Evolutionary conservation across 179 eudicot species (phyloP), one percentile per base, ranked within the genome.

Genomic region (Silene coronaria): DNA sequence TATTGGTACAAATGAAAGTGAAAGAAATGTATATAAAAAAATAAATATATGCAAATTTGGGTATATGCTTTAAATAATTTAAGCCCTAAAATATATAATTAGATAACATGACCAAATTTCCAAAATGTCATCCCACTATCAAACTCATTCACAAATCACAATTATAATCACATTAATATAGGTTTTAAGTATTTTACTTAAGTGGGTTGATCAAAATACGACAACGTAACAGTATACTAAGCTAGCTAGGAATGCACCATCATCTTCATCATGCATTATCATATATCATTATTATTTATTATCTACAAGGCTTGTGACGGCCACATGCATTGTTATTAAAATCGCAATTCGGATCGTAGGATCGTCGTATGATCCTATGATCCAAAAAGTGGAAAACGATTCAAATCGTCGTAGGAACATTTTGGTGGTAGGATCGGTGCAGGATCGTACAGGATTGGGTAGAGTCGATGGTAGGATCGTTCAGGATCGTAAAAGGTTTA

Each of bases 91-190:
- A 23, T n/a, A n/a, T n/a, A 3, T 17, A 57, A 69, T 23, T 13
- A 60, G 71, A 51, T 71, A 71, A 24, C 53, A 74, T 77, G 79
- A 78, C 76, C 84, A 81, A 60, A 69, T 61, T 53, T 65, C 3
- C 69, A 60, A 66, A 58, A 5, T 76, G 80, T 72, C 57, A 76
- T 72, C 67, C 82, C 82, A 82, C 85, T 78, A 82, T 42, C 0
- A 10, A 10, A 28, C 61, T 62, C 71, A 8, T 63, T 38, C 17
- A 61, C 23, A n/a, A n/a, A n/a, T n/a, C n/a, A n/a, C n/a, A 67
- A 38, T 16, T 60, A 27, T 38, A 55, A 62, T 67, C 67, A 61
- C 46, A 32, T 22, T 63, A 76, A 72, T 11, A 17, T 12, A 61
- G 60, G 16, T 24, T 45, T 64, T 80, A 76, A 80, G 83, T 76